These are phyloP conservation scores for Xylariaceae sp. DNA, from an alignment of 2,329 filamentous ascomycete genomes.

Conservation along the genomic window DNA sequence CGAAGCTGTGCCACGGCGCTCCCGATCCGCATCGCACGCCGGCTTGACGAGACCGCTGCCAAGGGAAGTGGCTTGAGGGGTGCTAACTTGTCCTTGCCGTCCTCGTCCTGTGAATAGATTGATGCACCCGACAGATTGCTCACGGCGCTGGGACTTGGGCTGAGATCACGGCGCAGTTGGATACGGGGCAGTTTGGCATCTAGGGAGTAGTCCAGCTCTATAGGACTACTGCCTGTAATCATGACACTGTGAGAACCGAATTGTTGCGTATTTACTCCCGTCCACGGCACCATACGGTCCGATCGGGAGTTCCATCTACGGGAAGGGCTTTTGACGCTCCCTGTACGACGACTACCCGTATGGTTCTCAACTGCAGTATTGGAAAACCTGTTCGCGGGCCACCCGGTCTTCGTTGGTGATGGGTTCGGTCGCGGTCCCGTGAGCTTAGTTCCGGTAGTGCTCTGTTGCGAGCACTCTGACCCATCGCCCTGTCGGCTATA, in stretches of 20 bases:
- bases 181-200: background rate
- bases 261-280: background rate
- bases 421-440: slow-evolving; percentile 12
- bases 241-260: background rate
- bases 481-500: slow-evolving; percentile 17
- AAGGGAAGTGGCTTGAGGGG: slow-evolving; percentile 8
- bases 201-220: background rate
- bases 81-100: slow-evolving; percentile 10
- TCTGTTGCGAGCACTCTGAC: slow-evolving; percentile 11
- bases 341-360: background rate
- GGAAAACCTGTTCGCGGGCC: slow-evolving; percentile 1
- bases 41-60: background rate
- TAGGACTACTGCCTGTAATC: background rate
- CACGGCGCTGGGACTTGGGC: background rate
- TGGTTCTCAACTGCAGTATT: background rate
- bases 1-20: slow-evolving; percentile 48
- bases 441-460: slow-evolving; percentile 13
- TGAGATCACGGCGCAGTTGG: slow-evolving; percentile 8
- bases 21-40: slow-evolving; percentile 31
- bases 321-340: background rate
- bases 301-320: background rate
- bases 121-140: slow-evolving; percentile 13
- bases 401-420: background rate
- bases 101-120: slow-evolving; percentile 20
- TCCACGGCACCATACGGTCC: background rate